Evolutionary conservation across 345 rosid genomes (phyloP), one percentile per base, ranked within the genome.

Genomic region (Zanthoxylum bungeanum): DNA sequence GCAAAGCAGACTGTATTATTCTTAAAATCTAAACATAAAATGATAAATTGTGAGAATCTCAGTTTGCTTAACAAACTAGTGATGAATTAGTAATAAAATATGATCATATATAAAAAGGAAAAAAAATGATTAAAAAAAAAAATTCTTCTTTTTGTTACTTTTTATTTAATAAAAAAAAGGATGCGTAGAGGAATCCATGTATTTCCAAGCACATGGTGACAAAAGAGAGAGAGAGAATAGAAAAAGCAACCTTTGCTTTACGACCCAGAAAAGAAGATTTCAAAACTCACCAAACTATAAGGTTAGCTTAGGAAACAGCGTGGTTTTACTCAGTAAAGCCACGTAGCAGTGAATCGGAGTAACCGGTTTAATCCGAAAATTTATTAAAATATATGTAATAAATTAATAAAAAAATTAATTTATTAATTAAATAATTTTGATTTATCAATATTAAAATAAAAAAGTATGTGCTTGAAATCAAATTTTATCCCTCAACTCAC

Each of bases 251-350:
- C 60, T 82, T 75, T 84, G 89, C 90, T 87, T 88, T 88, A 78
- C 78, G 88, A 85, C 91, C 84, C 83, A 85, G 88, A 86, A 88
- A 90, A 86, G 83, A 87, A 85, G 82, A 78, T 82, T 83, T 85
- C 88, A 85, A 83, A 83, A 33, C 40, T 71, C 70, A 75, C 83
- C 74, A 65, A 68, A 75, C 83, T 73, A 65, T 68, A 81, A 79
- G 86, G 79, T 21, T 84, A 66, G 82, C 86, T 70, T 85, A 77
- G 86, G 87, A 82, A 84, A 83, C 78, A 77, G 80, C 82, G 78
- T 79, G 83, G 85, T 71, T n/a, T n/a, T n/a, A n/a, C n/a, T n/a
- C n/a, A n/a, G n/a, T n/a, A n/a, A n/a, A n/a, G n/a, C n/a, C n/a
- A n/a, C n/a, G n/a, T n/a, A n/a, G n/a, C n/a, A n/a, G n/a, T n/a